Conservation (phyloP, 2,329 filamentous ascomycete genomes). For the Trichoderma semiorbis region DNA sequence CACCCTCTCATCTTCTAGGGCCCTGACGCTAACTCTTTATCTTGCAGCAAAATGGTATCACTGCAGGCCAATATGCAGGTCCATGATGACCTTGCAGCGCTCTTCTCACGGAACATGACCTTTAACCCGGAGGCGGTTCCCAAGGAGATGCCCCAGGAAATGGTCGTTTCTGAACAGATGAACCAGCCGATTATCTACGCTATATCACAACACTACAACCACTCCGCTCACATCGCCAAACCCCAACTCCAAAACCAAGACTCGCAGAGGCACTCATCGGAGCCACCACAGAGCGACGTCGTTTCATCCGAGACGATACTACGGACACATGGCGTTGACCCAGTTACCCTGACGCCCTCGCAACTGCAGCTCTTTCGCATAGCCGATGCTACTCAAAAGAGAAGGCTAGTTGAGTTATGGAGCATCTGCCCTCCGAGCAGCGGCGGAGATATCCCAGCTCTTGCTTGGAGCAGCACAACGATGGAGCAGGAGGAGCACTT, state of each 20-base stretch:
- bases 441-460: conserved; percentile 48
- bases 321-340: conserved; percentile 65
- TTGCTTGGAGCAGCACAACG: conserved; percentile 52
- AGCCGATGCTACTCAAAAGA: conserved; percentile 67
- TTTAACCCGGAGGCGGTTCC: conserved; percentile 45
- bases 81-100: conserved; percentile 76
- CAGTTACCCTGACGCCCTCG: conserved; percentile 63
- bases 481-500: conserved; percentile 58
- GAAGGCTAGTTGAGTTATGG: conserved; percentile 80
- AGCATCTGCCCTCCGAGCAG: conserved; percentile 70
- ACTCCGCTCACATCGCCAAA: conserved; percentile 62
- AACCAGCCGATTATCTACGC: conserved; percentile 61
- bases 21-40: conserved; percentile 2
- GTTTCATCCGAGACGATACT: conserved; percentile 57
- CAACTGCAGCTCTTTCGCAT: conserved; percentile 77
- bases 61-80: conserved; percentile 51
- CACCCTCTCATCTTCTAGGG: neutral
- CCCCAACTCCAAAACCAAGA: conserved; percentile 33
- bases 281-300: conserved; percentile 47
- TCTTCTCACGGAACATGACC: conserved; percentile 74
- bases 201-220: conserved; percentile 79
- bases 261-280: conserved; percentile 46
- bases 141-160: conserved; percentile 31
- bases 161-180: conserved; percentile 27
- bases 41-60: conserved; percentile 36